These are phyloP conservation scores for Breynia disticha DNA, from an alignment of 441 rosid genomes.

Conservation along the genomic window DNA sequence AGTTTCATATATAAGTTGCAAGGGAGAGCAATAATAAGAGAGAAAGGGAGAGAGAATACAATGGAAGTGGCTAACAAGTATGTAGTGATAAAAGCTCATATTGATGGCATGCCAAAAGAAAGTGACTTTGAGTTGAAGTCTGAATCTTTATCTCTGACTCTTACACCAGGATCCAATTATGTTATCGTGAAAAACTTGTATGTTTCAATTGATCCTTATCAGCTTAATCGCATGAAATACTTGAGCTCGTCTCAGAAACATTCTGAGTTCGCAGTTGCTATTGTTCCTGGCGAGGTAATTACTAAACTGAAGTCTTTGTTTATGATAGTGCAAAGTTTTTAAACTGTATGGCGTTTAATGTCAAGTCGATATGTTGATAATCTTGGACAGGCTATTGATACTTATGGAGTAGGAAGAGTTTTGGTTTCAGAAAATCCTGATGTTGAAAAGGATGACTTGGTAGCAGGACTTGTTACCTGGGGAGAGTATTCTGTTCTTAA, in stretches of 20 bases:
- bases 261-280: constrained; percentile 3
- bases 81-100: constrained; percentile 22
- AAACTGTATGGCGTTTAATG: not conserved
- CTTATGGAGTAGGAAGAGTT: constrained; percentile 45
- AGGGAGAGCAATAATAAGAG: not conserved
- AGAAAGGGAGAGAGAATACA: not conserved
- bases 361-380: not conserved
- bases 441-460: constrained; percentile 40
- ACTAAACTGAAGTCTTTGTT: not conserved
- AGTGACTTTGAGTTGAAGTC: constrained; percentile 33
- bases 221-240: constrained; percentile 37
- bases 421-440: constrained; percentile 38
- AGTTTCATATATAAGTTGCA: too few relatives aligned
- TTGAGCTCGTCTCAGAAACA: constrained; percentile 27
- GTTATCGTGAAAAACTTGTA: constrained; percentile 36
- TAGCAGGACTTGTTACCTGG: constrained; percentile 39
- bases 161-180: constrained; percentile 19
- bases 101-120: constrained; percentile 32
- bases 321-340: not conserved
- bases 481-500: constrained; percentile 35
- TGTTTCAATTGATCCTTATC: constrained; percentile 47
- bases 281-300: constrained; percentile 30
- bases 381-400: constrained; percentile 27
- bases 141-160: constrained; percentile 11
- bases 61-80: constrained; percentile 37